Evolutionary conservation across 352 stramenopile genomes (phyloP).

Genomic region (Peronosclerospora sorghi): DNA sequence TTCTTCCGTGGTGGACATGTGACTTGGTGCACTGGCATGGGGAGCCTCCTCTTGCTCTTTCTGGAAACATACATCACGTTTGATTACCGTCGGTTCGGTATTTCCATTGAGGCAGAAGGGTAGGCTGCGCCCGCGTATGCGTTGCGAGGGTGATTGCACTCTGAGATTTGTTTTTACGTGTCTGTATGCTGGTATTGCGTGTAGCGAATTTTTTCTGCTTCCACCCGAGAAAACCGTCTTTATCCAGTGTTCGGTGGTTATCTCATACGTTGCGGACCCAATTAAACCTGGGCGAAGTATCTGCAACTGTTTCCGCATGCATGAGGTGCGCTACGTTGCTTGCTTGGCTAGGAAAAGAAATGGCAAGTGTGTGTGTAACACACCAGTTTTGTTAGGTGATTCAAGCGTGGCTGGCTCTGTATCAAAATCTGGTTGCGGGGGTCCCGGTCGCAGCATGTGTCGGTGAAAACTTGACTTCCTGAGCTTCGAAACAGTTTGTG

Average conservation of each 20-base stretch:
- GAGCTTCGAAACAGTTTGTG: slow-evolving; percentile 2
- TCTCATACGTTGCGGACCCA: slow-evolving; percentile 63
- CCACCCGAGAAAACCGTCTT: slow-evolving; percentile 28
- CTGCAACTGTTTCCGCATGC: slow-evolving; percentile 76
- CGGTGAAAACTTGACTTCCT: slow-evolving; percentile 5
- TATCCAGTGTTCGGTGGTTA: slow-evolving; percentile 29
- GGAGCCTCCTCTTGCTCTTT: slow-evolving; percentile 63
- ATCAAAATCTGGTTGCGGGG: slow-evolving; percentile 27
- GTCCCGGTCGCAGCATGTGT: slow-evolving; percentile 18
- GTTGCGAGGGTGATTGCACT: background rate
- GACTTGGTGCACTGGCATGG: slow-evolving; percentile 61
- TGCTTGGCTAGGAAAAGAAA: no score
- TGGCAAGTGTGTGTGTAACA: slow-evolving; percentile 1
- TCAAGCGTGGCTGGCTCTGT: slow-evolving; percentile 33
- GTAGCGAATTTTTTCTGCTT: slow-evolving; percentile 66
- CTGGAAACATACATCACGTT: slow-evolving; percentile 80
- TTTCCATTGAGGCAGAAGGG: slow-evolving; percentile 64
- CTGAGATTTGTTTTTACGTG: background rate
- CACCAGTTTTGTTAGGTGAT: slow-evolving; percentile 17
- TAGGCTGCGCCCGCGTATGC: no score
- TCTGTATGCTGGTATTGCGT: no score
- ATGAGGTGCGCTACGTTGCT: slow-evolving; percentile 31
- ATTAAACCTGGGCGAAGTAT: slow-evolving; percentile 58
- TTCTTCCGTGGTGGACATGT: slow-evolving; percentile 53
- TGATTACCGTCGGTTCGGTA: slow-evolving; percentile 71